Base-by-base conservation (phyloP, 495 filamentous ascomycete species). In the Penicillium manginii region DNA sequence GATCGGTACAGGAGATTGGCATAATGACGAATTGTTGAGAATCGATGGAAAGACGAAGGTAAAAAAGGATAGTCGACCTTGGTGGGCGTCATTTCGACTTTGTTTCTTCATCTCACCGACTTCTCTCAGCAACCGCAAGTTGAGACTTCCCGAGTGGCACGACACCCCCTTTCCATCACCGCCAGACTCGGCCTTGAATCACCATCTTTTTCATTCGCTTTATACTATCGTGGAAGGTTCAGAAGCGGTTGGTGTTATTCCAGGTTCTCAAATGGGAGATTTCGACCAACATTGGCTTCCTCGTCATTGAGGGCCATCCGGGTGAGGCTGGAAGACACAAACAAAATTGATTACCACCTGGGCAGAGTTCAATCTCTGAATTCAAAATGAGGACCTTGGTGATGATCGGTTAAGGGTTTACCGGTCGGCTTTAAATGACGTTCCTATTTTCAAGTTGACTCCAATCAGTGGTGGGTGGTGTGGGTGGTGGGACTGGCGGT, bases 1-100 rank as follows among this genome's bases (percentile, higher is more conserved):
- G 19, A 26, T 47, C 43, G 9, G 43, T 10, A n/a, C 43, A 47
- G 21, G 43, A 47, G 10, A 47, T 47, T 47, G 43, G 43, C 43
- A 26, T 47, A 12, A 2, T 47, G 43, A 47, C 2, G 21, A 10
- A 22, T 12, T n/a, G 43, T 2, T 2, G 19, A 17, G 17, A 43
- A 19, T 43, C 4, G 8, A 8, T 37, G 33, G 33, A 37, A 42
- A 42, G 2, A 15, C 3, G 7, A 8, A 42, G 7, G 14, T 40
- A n/a, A 18, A 42, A 42, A 9, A n/a, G 3, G 17, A 42, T 8
- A 8, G 12, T 42, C 39, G 39, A 18, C 15, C 39, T 42, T 18
- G 17, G 39, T n/a, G 39, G 39, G 3, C n/a, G 17, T 18, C 39
- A 2, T 42, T 8, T 42, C 15, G 39, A 42, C 15, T 11, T 42